Conservation (phyloP, 2,329 filamentous ascomycete species). For the Aspergillus proliferans region DNA sequence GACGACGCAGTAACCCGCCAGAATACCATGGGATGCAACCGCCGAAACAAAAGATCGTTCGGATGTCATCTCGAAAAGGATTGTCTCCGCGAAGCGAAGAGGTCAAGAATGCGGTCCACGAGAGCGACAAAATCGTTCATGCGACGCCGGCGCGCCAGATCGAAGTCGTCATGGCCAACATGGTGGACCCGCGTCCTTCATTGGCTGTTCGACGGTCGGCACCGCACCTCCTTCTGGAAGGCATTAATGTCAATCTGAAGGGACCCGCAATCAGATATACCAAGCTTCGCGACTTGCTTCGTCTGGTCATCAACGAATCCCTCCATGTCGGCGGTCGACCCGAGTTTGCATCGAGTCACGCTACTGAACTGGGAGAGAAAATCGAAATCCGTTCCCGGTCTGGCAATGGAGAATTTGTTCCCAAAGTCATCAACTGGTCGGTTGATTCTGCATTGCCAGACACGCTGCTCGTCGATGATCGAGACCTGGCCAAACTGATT, state of each 20-base stretch:
- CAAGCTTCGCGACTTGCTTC: constrained; percentile 41
- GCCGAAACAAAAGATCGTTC: constrained; percentile 31
- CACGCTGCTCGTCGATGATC: constrained; percentile 50
- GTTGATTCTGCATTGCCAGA: constrained; percentile 44
- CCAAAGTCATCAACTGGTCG: constrained; percentile 43
- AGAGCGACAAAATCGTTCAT: constrained; percentile 36
- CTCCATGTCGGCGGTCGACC: constrained; percentile 44
- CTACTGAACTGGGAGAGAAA: constrained; percentile 39
- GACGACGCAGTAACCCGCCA: constrained; percentile 37
- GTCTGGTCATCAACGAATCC: constrained; percentile 43
- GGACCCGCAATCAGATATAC: constrained; percentile 36
- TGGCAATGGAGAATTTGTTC: constrained; percentile 39
- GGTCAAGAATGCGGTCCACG: constrained; percentile 37
- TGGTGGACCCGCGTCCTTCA: constrained; percentile 30
- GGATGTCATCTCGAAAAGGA: constrained; percentile 26
- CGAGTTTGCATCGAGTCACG: constrained; percentile 40
- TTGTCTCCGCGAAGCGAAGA: constrained; percentile 35
- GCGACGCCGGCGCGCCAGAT: constrained; percentile 29
- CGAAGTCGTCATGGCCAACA: constrained; percentile 36
- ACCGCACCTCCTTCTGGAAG: constrained; percentile 30
- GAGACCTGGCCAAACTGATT: constrained; percentile 57
- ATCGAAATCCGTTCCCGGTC: constrained; percentile 41
- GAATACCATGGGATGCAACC: constrained; percentile 29
- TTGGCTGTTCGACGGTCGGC: constrained; percentile 31
- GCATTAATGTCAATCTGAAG: constrained; percentile 28